Evolutionary conservation across 108 stramenopile species (phyloP).

Genomic region (Mayamaea pseudoterrestris): DNA sequence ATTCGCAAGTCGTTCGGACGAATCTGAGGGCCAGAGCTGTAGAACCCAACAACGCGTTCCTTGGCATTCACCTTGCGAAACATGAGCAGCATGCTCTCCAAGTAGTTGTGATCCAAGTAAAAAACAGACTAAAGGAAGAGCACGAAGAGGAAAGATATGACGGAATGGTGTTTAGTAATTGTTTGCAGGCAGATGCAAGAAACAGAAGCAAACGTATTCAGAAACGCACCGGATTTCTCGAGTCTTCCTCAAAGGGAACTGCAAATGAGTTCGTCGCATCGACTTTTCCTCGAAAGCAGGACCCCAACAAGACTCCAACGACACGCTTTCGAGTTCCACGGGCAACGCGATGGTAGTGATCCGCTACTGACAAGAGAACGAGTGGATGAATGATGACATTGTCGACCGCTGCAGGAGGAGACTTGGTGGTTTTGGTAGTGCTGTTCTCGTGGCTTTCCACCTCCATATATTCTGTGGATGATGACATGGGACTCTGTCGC

Average conservation of each 20-base stretch:
- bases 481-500: no score
- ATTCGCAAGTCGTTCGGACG: slow-evolving; percentile 85
- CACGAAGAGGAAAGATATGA: slow-evolving; percentile 1
- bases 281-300: slow-evolving; percentile 53
- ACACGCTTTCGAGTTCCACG: slow-evolving; percentile 93
- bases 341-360: slow-evolving; percentile 98
- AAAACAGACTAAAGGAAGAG: slow-evolving; percentile 41
- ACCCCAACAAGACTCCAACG: slow-evolving; percentile 93
- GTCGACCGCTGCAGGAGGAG: slow-evolving; percentile 7
- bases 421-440: background rate
- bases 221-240: slow-evolving; percentile 62
- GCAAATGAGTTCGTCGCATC: slow-evolving; percentile 92
- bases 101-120: slow-evolving; percentile 97
- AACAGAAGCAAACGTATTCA: background rate
- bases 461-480: no score
- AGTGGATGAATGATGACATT: slow-evolving; percentile 93
- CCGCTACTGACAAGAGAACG: slow-evolving; percentile 91
- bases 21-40: slow-evolving; percentile 87
- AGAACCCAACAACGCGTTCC: slow-evolving; percentile 92
- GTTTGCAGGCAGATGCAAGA: background rate
- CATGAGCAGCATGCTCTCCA: slow-evolving; percentile 84
- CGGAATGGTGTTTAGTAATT: background rate
- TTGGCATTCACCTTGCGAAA: slow-evolving; percentile 82
- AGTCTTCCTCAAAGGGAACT: slow-evolving; percentile 99
- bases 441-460: background rate